Conservation (phyloP, 148 eudicot genomes). For the Rhododendron mucronatum region DNA sequence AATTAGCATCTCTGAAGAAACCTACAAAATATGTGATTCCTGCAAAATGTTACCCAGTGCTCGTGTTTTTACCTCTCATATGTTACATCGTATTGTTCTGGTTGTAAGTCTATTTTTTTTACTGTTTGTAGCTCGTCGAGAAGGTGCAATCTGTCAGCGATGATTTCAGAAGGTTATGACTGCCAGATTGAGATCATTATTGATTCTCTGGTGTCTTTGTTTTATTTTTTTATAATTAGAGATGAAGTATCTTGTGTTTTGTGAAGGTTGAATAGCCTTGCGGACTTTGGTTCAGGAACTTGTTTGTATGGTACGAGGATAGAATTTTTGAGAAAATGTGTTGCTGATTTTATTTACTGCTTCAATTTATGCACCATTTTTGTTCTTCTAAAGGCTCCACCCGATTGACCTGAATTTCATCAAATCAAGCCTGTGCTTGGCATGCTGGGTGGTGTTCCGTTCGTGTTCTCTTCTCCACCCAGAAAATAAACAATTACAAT, state of each 20-base stretch:
- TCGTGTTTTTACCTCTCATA: neutral
- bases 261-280: neutral
- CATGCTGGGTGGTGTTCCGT: too few relatives aligned
- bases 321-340: neutral
- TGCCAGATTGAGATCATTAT: slow-evolving; percentile 5
- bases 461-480: too few relatives aligned
- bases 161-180: slow-evolving; percentile 4
- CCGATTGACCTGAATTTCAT: neutral
- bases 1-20: neutral
- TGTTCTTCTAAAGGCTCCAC: neutral
- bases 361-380: neutral
- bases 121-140: neutral
- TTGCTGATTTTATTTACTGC: neutral
- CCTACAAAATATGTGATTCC: neutral
- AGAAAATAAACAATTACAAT: too few relatives aligned
- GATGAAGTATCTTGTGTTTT: neutral
- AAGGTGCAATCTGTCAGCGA: neutral
- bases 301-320: neutral
- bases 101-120: neutral
- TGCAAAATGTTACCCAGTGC: neutral
- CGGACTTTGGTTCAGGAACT: neutral
- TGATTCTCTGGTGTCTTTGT: neutral
- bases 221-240: neutral
- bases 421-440: neutral
- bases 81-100: neutral